Percentiles rank a stretch among this genome's conserved stretches.
Evolutionary conservation across 169 alveolate species (phyloP).

Genomic region (Plasmodium malariae): DNA sequence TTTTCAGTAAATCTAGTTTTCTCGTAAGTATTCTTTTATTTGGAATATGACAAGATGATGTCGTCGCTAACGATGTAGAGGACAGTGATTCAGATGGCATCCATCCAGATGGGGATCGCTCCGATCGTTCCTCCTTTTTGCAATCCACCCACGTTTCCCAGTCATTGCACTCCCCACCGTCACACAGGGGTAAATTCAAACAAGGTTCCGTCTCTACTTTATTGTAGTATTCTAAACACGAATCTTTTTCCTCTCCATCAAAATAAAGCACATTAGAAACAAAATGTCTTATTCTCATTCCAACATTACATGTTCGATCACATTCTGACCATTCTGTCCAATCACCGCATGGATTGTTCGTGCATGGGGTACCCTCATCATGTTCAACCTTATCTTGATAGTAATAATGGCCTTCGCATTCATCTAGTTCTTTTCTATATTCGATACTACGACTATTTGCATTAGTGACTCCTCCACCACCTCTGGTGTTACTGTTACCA

Average conservation of each 20-base stretch:
- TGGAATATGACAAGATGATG: conserved; percentile 26
- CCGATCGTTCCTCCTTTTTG: conserved; percentile 13
- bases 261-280: conserved; percentile 27
- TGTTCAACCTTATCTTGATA: conserved; percentile 40
- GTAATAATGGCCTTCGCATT: conserved; percentile 8
- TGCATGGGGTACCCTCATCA: conserved; percentile 47
- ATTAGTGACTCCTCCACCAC: too few species aligned
- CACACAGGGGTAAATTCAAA: conserved; percentile 40
- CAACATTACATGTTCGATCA: conserved; percentile 58
- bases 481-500: not conserved
- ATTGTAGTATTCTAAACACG: conserved; percentile 48
- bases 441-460: not conserved
- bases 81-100: not conserved
- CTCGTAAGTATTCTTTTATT: conserved; percentile 56
- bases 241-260: conserved; percentile 18
- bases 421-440: not conserved
- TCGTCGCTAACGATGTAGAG: too few species aligned
- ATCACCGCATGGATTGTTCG: conserved; percentile 43
- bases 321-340: conserved; percentile 76
- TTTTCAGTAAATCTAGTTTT: conserved; percentile 27
- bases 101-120: not conserved
- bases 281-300: conserved; percentile 52
- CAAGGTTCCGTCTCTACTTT: conserved; percentile 54
- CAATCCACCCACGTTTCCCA: conserved; percentile 72
- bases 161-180: conserved; percentile 47